Evolutionary conservation across 2,329 filamentous ascomycete species (phyloP).

Genomic region (Paraphoma sp.): DNA sequence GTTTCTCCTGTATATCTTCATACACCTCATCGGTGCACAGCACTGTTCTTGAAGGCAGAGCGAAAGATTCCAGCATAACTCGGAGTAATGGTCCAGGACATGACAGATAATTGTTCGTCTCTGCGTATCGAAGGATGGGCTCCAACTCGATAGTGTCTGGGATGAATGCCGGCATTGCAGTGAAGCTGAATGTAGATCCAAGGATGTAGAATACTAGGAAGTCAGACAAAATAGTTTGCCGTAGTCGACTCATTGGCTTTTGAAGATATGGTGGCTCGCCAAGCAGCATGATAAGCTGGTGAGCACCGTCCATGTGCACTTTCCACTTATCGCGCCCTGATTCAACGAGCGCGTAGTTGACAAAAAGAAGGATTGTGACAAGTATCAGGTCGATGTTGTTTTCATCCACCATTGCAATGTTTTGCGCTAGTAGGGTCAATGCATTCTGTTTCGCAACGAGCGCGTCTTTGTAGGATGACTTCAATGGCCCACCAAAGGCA

Average conservation of each 20-base stretch:
- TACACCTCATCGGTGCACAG: conserved; percentile 6
- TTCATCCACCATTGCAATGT: conserved; percentile 33
- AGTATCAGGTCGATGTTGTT: conserved; percentile 51
- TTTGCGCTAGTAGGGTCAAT: conserved; percentile 50
- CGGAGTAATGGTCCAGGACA: conserved; percentile 44
- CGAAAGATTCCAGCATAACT: conserved; percentile 46
- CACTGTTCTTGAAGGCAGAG: conserved; percentile 35
- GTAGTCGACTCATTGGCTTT: conserved; percentile 40
- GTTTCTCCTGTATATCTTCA: conserved; percentile 30
- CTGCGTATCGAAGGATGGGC: conserved; percentile 46
- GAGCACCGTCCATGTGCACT: conserved; percentile 59
- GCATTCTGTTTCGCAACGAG: conserved; percentile 58
- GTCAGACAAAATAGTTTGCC: conserved; percentile 44
- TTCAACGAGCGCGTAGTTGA: conserved; percentile 58
- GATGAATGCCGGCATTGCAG: conserved; percentile 32
- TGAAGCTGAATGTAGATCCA: conserved; percentile 42
- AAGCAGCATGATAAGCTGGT: conserved; percentile 52
- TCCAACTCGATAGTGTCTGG: conserved; percentile 40
- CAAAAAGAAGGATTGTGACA: conserved; percentile 57
- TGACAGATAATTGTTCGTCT: conserved; percentile 50
- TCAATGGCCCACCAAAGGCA: conserved; percentile 45
- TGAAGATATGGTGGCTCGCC: conserved; percentile 37
- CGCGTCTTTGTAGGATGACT: conserved; percentile 42
- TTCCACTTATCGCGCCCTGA: conserved; percentile 60
- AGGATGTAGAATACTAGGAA: conserved; percentile 46